Evolutionary conservation across 2,329 filamentous ascomycete species (phyloP).

Genomic region (Fusarium haematococcum): DNA sequence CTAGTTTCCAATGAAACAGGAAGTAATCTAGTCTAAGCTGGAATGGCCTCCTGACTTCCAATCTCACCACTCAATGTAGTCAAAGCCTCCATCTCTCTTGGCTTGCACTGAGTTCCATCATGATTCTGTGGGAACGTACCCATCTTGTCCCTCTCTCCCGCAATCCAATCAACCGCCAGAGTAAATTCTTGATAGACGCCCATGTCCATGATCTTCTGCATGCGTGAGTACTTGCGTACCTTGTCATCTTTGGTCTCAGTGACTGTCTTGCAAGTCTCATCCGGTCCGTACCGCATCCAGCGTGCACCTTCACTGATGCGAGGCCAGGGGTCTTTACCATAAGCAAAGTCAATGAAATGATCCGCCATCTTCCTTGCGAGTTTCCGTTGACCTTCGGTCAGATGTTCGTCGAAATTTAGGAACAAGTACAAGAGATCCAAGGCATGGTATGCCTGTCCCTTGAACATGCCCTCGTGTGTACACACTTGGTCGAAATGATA

Average conservation of each 20-base stretch:
- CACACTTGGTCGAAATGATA: constrained; percentile 32
- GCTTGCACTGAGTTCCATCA: not conserved
- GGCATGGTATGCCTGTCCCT: constrained; percentile 26
- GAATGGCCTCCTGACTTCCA: not conserved
- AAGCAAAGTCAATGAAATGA: constrained; percentile 27
- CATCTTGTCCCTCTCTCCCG: constrained; percentile 17
- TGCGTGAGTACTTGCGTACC: constrained; percentile 16
- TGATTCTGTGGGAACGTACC: constrained; percentile 1
- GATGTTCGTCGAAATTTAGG: constrained; percentile 22
- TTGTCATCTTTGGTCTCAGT: constrained; percentile 27
- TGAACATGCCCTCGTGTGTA: constrained; percentile 16
- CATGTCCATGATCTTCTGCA: constrained; percentile 27
- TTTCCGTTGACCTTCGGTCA: constrained; percentile 1
- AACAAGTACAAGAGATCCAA: constrained; percentile 29
- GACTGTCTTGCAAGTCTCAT: not conserved
- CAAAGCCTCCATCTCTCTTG: not conserved
- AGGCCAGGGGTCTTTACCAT: constrained; percentile 26
- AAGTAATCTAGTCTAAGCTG: not conserved
- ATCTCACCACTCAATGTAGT: not conserved
- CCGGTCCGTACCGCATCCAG: constrained; percentile 28
- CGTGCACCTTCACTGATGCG: not conserved
- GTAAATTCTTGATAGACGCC: constrained; percentile 14
- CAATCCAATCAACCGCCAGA: constrained; percentile 16
- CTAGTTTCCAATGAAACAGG: not conserved
- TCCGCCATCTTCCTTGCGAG: constrained; percentile 9